Evolutionary conservation across 139 green algal species (phyloP).

Genomic region (Tetradesmus lagerheimii): DNA sequence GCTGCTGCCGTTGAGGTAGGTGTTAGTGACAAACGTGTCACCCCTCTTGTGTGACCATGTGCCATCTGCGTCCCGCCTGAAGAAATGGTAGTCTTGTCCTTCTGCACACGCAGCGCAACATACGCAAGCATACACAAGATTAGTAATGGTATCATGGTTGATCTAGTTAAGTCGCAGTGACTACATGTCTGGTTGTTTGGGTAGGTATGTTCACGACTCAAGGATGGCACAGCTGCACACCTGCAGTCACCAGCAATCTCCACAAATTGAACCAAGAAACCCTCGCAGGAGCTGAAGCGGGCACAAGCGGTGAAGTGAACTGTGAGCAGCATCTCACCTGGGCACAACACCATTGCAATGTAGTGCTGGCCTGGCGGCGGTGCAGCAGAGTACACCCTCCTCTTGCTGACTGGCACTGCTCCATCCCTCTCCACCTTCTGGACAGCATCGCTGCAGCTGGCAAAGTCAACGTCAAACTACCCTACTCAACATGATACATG

Average conservation of each 20-base stretch:
- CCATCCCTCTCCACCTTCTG: not conserved
- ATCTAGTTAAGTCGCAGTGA: too few species aligned
- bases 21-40: constrained; percentile 32
- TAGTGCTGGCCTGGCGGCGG: not conserved
- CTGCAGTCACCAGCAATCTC: too few species aligned
- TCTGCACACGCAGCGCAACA: not conserved
- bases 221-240: too few species aligned
- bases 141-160: too few species aligned
- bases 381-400: not conserved
- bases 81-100: not conserved
- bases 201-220: too few species aligned
- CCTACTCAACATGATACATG: too few species aligned
- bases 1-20: not conserved
- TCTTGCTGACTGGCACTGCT: not conserved
- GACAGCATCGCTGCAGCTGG: not conserved
- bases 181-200: too few species aligned
- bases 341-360: constrained; percentile 4
- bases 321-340: not conserved
- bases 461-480: not conserved
- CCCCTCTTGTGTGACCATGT: constrained; percentile 4
- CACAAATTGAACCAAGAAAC: too few species aligned
- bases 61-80: not conserved
- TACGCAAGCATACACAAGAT: too few species aligned
- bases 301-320: not conserved
- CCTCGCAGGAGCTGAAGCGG: not conserved